Evolutionary conservation across 2,329 filamentous ascomycete genomes (phyloP), one percentile per base, ranked within the genome.

Genomic region (Fusarium sublunatum): DNA sequence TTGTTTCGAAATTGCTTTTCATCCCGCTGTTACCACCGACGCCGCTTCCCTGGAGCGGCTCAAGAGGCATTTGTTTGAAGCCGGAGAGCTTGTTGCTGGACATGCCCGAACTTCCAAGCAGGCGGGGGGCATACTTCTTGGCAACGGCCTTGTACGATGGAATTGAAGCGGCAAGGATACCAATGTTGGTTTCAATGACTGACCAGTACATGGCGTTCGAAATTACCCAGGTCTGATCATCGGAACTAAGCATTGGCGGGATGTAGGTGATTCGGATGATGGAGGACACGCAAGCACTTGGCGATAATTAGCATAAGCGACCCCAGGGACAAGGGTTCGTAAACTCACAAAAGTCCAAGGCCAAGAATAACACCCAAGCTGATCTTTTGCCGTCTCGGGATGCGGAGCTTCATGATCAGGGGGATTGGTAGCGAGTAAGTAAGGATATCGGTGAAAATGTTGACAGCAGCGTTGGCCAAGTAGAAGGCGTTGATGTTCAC

Each of bases 181-280:
- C 61, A 7, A 64, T 65, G 19, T 64, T 64, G 5, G 51, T 64
- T 3, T 64, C 61, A 25, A 64, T 64, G 0, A 64, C 61, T 3
- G 61, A 64, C 61, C 61, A 65, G 36, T 64, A 64, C 61, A 64
- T 64, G 0, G 61, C 61, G 6, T 61, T 45, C 7, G 61, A 38
- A 7, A 64, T 65, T 0, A 62, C 61, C 57, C 61, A 64, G 1
- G 61, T 65, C 13, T 11, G 15, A 12, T 64, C 61, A 2, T 55
- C 13, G 6, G 61, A 64, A 8, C 25, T 57, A 8, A 64, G 61
- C 61, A 64, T 64, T 0, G 62, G 62, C 3, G 61, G 61, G 8
- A 64, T 65, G 6, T 64, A 64, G 3, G 61, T 64, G 6, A 64
- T 64, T 41, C 61, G 40, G 5, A 64, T 65, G 1, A 64, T 62